Base-by-base conservation (phyloP, 108 stramenopile species). In the Skeletonema potamos region DNA sequence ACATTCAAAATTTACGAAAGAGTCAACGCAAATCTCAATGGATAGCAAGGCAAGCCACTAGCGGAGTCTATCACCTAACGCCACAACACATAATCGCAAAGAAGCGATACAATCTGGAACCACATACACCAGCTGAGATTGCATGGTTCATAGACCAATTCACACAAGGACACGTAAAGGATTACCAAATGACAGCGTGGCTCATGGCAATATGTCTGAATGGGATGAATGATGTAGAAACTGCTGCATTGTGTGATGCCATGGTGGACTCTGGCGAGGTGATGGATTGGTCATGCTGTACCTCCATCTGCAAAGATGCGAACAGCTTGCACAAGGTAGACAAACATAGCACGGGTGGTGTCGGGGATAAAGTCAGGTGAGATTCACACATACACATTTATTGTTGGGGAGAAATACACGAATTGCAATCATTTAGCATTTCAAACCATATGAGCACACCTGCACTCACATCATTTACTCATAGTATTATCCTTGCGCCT, bases 161-260 rank as follows among this genome's bases (percentile, higher is more conserved):
- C 62, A 63, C 56, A 22, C 24, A 39, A 13, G 87, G 84, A 6
- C 58, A 82, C 17, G 77, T 95, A 17, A 88, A 88, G 13, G 90
- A 92, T 26, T 95, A 95, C 69, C 94, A 95, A 84, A 91, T 95
- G 91, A 64, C 88, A 13, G 91, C 94, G 9, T 91, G 91, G 88
- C 82, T 95, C 43, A 95, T 95, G 94, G 90, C 94, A 2, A 82
- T 95, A 7, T 91, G 90, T 66, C 85, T 86, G 64, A 71, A 81
- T 29, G 87, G 89, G 0, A 83, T 94, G 90, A 84, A 79, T 6
- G 68, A 48, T 11, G 64, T 76, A 26, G 93, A 95, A 74, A 92
- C 94, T 3, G 87, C 89, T 9, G 77, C 81, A 28, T 62, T 95
- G 30, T 91, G 89, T 0, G 70, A 71, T 12, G 73, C 75, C 75